These are phyloP conservation scores for Marasmius oreades DNA, from an alignment of 1,284 basidiomycete species.

Conservation along the genomic window DNA sequence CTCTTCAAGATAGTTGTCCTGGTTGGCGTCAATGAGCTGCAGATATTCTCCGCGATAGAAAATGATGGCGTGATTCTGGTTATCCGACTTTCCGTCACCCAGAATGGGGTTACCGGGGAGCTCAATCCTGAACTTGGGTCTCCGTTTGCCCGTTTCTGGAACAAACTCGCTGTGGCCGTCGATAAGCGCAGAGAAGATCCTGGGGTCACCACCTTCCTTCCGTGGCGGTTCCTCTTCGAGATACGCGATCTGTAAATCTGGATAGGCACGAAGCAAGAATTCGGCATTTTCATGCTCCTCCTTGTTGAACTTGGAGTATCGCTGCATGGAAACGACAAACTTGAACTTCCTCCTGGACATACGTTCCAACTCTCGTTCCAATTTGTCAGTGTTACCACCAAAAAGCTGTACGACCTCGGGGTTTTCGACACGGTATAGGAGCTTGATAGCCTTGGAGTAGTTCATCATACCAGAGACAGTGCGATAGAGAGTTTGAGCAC, in stretches of 20 bases:
- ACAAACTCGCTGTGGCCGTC: constrained; percentile 98
- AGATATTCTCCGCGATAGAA: constrained; percentile 99
- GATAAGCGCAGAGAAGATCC: constrained; percentile 94
- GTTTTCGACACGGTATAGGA: constrained; percentile 99
- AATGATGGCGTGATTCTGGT: constrained; percentile 99
- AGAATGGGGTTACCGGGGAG: constrained; percentile 98
- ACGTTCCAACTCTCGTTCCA: constrained; percentile 95
- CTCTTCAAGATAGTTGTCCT: constrained; percentile 99
- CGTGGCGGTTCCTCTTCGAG: constrained; percentile 93
- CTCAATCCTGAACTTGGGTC: constrained; percentile 98
- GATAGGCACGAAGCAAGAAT: constrained; percentile 97
- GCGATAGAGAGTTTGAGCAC: constrained; percentile 97
- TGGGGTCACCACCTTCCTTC: constrained; percentile 93
- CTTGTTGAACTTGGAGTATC: constrained; percentile 99
- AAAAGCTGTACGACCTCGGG: constrained; percentile 97
- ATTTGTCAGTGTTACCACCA: constrained; percentile 95
- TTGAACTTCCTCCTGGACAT: constrained; percentile 99
- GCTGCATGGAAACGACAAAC: constrained; percentile 99
- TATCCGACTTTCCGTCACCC: constrained; percentile 99
- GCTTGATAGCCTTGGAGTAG: constrained; percentile 99
- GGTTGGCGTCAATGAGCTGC: constrained; percentile 98
- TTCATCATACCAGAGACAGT: constrained; percentile 99
- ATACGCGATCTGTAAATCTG: constrained; percentile 97
- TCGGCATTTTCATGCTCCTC: constrained; percentile 99
- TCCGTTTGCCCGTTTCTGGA: constrained; percentile 82